A percentile compares a stretch with the other conserved stretches of the same genome.
These are phyloP conservation scores for Cystobasidium pallidum DNA, from an alignment of 1,284 basidiomycete species.

Conservation along the genomic window DNA sequence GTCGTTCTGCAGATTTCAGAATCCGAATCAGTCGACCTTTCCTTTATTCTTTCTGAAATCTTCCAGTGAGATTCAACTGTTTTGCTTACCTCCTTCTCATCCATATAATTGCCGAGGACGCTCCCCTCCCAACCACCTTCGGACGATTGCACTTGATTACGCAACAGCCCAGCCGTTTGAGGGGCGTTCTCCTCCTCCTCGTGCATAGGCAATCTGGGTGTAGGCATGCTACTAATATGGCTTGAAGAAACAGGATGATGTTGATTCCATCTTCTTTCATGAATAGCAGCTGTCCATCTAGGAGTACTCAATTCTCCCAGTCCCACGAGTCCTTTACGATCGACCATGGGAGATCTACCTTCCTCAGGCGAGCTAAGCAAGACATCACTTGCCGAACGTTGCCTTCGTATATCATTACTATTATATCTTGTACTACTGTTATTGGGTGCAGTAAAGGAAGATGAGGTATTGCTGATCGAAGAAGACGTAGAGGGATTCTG, in stretches of 20 bases:
- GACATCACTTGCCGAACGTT: constrained; percentile 29
- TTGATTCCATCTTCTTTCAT: constrained; percentile 49
- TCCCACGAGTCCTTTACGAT: constrained; percentile 84
- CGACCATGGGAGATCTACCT: constrained; percentile 62
- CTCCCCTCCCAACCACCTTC: constrained; percentile 35
- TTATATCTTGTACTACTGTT: background rate
- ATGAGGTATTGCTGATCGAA: constrained; percentile 43
- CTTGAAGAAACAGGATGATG: constrained; percentile 1
- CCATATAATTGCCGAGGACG: constrained; percentile 33
- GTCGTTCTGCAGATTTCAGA: constrained; percentile 18
- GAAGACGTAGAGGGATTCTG: background rate
- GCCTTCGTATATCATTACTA: constrained; percentile 2
- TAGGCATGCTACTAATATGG: background rate
- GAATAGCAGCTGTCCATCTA: constrained; percentile 69
- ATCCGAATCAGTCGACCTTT: too few species aligned
- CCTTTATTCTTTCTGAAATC: too few species aligned
- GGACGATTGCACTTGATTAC: background rate
- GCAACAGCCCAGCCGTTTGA: background rate
- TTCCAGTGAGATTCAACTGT: background rate
- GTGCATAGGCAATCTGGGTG: background rate
- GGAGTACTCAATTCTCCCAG: constrained; percentile 98
- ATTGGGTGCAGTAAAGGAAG: constrained; percentile 4
- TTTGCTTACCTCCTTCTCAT: constrained; percentile 30
- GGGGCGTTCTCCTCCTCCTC: background rate
- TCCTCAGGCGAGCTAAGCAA: constrained; percentile 25